A percentile compares a stretch with the other conserved stretches of the same genome.
Evolutionary conservation across 345 rosid genomes (phyloP).

Genomic region (Syzygium jambos): DNA sequence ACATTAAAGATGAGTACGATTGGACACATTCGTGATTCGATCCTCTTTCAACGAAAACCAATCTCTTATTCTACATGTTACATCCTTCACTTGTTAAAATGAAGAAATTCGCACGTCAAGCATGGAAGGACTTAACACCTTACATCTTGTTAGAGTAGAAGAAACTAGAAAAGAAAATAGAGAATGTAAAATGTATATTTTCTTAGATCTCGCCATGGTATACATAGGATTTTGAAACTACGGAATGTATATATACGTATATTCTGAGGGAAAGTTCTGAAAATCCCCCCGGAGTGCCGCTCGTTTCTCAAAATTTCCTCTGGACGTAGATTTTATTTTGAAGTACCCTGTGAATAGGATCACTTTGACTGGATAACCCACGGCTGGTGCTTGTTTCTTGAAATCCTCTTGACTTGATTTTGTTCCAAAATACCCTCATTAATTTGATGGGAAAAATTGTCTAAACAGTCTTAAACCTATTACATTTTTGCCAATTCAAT

Average conservation of each 20-base stretch:
- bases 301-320: not conserved
- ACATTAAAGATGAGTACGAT: too few relatives aligned
- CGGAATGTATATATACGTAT: not conserved
- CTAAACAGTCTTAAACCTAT: too few relatives aligned
- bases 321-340: not conserved
- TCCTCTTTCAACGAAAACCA: not conserved
- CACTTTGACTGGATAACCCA: not conserved
- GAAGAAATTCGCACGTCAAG: not conserved
- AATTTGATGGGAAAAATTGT: too few relatives aligned
- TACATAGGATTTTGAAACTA: not conserved
- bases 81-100: not conserved
- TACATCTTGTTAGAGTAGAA: not conserved
- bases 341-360: not conserved
- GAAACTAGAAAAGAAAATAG: not conserved
- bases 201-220: not conserved
- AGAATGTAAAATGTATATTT: not conserved
- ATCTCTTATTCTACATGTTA: not conserved
- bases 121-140: not conserved
- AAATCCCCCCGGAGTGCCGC: not conserved
- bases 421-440: not conserved
- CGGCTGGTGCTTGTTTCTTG: not conserved
- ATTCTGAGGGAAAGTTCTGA: not conserved
- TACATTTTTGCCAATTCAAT: too few relatives aligned
- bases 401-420: not conserved
- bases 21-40: not conserved